Base-by-base conservation (phyloP, 129 eudicot genomes). In the Artemisia annua region DNA sequence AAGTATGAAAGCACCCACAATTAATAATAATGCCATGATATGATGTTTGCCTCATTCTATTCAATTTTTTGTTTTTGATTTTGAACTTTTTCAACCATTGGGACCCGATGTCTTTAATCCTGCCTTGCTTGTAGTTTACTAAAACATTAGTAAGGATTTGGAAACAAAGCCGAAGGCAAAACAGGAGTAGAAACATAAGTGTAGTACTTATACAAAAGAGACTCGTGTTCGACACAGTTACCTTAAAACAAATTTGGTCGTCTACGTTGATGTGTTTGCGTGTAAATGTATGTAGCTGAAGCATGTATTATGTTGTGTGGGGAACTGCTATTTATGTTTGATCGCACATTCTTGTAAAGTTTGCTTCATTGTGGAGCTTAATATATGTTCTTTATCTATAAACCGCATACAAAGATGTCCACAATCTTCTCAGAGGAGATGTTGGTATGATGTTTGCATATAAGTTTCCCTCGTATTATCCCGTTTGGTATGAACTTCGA, bases 71-170 rank as follows among this genome's bases (percentile, higher is more conserved):
- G 11, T 39, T 57, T 2, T 57, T 57, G 13, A 10, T 57, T 13
- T 57, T 57, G 63, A 20, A 57, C 30, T 24, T 57, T 17, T 57
- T 24, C 20, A 57, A 57, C 63, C 63, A 57, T 57, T 57, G 63
- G 63, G 63, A 30, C 63, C 24, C 63, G 1, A 57, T 20, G 15
- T 57, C 44, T 19, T 24, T 57, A 19, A 19, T 19, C 30, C 15
- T 57, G 63, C 63, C 44, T 4, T 35, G 43, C 43, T 35, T 35
- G 43, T 35, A 6, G 4, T 35, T 35, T 35, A 35, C 43, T 35
- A 35, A 35, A 35, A 35, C 7, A 35, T 4, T 4, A 35, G 43
- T 6, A 5, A 35, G 43, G 43, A 35, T 6, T 35, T 35, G 43
- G 43, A 35, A 32, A 32, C 39, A 32, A 32, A 32, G 6, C 39